Evolutionary conservation across 108 stramenopile genomes (phyloP).

Genomic region (Stephanodiscus minutulus): DNA sequence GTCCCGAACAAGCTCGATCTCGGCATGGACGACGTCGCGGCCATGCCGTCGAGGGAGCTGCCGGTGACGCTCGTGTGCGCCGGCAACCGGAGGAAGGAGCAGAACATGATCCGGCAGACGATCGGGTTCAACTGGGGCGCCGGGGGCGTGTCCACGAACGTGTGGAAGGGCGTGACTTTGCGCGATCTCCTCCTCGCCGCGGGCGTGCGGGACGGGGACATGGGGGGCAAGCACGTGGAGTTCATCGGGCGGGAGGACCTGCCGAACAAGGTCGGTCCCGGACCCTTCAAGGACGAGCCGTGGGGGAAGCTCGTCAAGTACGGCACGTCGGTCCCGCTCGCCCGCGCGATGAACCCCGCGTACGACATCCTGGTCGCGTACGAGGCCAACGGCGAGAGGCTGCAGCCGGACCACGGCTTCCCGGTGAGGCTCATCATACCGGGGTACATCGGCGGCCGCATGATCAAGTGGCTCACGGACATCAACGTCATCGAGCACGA

Average conservation of each 20-base stretch:
- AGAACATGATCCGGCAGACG: constrained; percentile 96
- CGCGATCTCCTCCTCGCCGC: constrained; percentile 83
- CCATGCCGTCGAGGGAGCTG: constrained; percentile 72
- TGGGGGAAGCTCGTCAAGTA: constrained; percentile 95
- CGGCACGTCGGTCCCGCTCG: constrained; percentile 92
- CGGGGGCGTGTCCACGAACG: constrained; percentile 90
- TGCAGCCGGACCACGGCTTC: constrained; percentile 97
- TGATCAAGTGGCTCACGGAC: constrained; percentile 96
- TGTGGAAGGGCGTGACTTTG: constrained; percentile 93
- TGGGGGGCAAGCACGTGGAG: constrained; percentile 85
- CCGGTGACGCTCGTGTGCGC: constrained; percentile 97
- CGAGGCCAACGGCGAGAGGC: constrained; percentile 90
- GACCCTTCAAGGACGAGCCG: constrained; percentile 85
- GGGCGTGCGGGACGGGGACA: constrained; percentile 83
- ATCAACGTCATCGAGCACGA: constrained; percentile 92
- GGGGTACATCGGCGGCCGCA: constrained; percentile 97
- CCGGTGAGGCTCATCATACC: constrained; percentile 97
- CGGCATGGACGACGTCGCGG: constrained; percentile 78
- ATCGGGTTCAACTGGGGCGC: constrained; percentile 98
- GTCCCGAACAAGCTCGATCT: too few relatives aligned
- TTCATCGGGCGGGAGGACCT: constrained; percentile 91
- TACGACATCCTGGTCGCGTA: constrained; percentile 93
- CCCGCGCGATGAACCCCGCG: constrained; percentile 93
- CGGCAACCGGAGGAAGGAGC: constrained; percentile 98
- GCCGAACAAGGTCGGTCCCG: constrained; percentile 93